phyloP scores from a whole-genome alignment of 768 basidiomycete genomes.

The Cystobasidium onofrii region DNA sequence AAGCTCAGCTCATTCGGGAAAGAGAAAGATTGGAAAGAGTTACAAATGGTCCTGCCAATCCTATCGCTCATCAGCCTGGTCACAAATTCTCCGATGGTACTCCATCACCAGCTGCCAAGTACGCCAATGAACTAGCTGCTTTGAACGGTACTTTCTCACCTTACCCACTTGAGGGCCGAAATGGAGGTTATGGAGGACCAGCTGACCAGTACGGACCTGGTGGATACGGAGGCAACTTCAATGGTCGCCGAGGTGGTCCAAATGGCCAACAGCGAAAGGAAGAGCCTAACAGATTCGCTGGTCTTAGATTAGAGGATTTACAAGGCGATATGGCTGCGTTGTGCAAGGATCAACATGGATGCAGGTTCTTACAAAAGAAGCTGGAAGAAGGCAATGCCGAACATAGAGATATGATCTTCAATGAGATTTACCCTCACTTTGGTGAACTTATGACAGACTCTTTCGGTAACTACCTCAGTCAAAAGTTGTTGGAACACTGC shows the following conservation, averaged over 20 bases:
- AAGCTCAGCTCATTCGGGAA: conserved; percentile 23
- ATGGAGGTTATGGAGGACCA: not conserved
- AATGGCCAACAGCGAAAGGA: conserved; percentile 14
- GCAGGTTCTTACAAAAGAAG: conserved; percentile 96
- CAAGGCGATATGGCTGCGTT: conserved; percentile 86
- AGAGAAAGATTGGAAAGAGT: conserved; percentile 12
- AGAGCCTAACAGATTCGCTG: conserved; percentile 85
- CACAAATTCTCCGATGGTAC: conserved; percentile 32
- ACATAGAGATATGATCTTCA: conserved; percentile 98
- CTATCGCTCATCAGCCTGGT: conserved; percentile 15
- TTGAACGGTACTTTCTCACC: conserved; percentile 25
- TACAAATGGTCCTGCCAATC: conserved; percentile 24
- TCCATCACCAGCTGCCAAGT: conserved; percentile 35
- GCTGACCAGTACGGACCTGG: conserved; percentile 2
- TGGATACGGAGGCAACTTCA: not conserved
- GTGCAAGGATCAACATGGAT: conserved; percentile 99
- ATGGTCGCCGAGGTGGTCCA: not conserved
- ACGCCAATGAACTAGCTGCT: conserved; percentile 28
- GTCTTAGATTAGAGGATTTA: conserved; percentile 87
- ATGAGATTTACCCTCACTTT: conserved; percentile 94
- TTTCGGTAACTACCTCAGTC: conserved; percentile 97
- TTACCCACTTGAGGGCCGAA: conserved; percentile 12
- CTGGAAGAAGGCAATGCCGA: conserved; percentile 90
- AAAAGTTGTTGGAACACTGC: conserved; percentile 91
- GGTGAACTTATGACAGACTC: conserved; percentile 99